phyloP scores from a whole-genome alignment of 306 rosid species.

The Glycyrrhiza uralensis region DNA sequence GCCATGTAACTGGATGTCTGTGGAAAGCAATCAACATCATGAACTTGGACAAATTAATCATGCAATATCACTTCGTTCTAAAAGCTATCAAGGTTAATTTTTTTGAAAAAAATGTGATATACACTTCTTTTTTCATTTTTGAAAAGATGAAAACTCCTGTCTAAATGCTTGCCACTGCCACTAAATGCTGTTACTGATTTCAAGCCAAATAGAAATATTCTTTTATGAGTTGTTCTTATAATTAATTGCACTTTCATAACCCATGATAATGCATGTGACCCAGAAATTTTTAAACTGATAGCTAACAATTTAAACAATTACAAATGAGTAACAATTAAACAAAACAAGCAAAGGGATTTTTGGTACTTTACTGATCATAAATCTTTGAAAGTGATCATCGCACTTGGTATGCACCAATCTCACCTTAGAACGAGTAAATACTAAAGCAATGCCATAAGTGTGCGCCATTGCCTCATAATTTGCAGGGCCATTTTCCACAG shows the following conservation, averaged over 20 bases:
- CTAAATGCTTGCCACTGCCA: neutral
- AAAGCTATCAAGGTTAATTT: conserved; percentile 17
- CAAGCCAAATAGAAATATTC: neutral
- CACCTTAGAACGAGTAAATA: conserved; percentile 82
- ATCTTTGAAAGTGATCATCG: conserved; percentile 20
- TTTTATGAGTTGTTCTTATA: neutral
- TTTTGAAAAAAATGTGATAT: neutral
- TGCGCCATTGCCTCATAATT: conserved; percentile 97
- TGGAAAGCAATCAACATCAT: conserved; percentile 27
- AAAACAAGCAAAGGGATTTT: neutral
- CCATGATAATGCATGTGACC: neutral
- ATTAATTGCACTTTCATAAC: conserved; percentile 3
- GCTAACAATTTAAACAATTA: neutral
- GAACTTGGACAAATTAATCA: conserved; percentile 1
- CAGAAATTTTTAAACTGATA: neutral
- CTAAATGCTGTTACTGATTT: neutral
- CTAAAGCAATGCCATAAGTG: conserved; percentile 69
- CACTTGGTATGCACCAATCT: conserved; percentile 28
- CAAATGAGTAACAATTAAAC: neutral
- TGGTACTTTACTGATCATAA: neutral
- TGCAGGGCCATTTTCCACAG: conserved; percentile 73
- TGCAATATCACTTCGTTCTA: neutral
- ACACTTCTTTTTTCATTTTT: conserved; percentile 5
- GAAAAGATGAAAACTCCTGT: conserved; percentile 4
- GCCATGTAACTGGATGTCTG: conserved; percentile 79